These are phyloP conservation scores for Lactifluus piperatus DNA, from an alignment of 768 basidiomycete species.

Conservation along the genomic window DNA sequence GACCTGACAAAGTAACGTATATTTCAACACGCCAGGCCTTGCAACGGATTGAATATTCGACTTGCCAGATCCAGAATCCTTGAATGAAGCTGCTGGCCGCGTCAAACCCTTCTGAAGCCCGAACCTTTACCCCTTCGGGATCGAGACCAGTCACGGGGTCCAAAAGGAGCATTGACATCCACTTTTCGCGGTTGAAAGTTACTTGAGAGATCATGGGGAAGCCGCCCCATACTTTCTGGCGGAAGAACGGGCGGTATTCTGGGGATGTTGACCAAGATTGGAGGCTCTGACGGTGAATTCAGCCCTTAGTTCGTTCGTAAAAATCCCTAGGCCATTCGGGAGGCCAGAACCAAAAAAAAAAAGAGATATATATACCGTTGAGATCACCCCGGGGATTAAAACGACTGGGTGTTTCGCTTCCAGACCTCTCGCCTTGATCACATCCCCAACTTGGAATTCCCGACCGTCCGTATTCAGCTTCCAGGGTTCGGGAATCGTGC, in stretches of 20 bases:
- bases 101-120: constrained; percentile 88
- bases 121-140: constrained; percentile 73
- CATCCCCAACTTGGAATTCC: constrained; percentile 71
- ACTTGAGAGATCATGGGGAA: constrained; percentile 79
- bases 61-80: constrained; percentile 92
- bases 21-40: background rate
- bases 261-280: constrained; percentile 92
- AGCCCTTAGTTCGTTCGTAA: too few relatives aligned
- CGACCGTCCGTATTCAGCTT: constrained; percentile 73
- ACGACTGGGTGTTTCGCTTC: constrained; percentile 71
- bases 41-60: background rate
- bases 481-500: constrained; percentile 72
- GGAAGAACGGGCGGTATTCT: constrained; percentile 81
- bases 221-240: constrained; percentile 79
- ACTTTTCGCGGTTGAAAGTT: constrained; percentile 76
- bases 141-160: constrained; percentile 91
- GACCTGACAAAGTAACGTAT: constrained; percentile 39
- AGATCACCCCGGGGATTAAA: constrained; percentile 84
- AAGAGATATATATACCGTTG: constrained; percentile 52
- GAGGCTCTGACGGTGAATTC: constrained; percentile 42
- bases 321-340: too few relatives aligned
- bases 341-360: too few relatives aligned
- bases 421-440: constrained; percentile 53
- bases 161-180: constrained; percentile 86
- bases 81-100: constrained; percentile 81